A percentile compares a stretch with the other conserved stretches of the same genome.
phyloP scores from a whole-genome alignment of 164 flowering plant genomes.

The grape (Vitis vinifera) region ASM3070453v1 NC_081816.1:6423001-6423500 shows the following conservation, averaged over 20 bases:
- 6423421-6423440: conserved; percentile 71
- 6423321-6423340: not conserved
- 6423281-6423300: not conserved
- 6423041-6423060: too few species aligned
- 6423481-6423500: conserved; percentile 36
- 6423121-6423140: conserved; percentile 71
- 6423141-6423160: conserved; percentile 64
- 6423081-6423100: conserved; percentile 54
- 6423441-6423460: conserved; percentile 38
- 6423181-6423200: conserved; percentile 59
- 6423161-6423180: conserved; percentile 57
- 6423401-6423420: conserved; percentile 80
- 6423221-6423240: not conserved
- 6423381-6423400: conserved; percentile 70
- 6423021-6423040: too few species aligned
- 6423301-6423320: not conserved
- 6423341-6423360: conserved; percentile 51
- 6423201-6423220: conserved; percentile 52
- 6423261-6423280: not conserved
- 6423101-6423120: conserved; percentile 79
- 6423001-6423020: too few species aligned
- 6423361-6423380: conserved; percentile 65
- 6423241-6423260: not conserved
- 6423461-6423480: conserved; percentile 33
- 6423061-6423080: not conserved